Base-by-base conservation (phyloP, 352 stramenopile species). In the Pythium insidiosum region DNA sequence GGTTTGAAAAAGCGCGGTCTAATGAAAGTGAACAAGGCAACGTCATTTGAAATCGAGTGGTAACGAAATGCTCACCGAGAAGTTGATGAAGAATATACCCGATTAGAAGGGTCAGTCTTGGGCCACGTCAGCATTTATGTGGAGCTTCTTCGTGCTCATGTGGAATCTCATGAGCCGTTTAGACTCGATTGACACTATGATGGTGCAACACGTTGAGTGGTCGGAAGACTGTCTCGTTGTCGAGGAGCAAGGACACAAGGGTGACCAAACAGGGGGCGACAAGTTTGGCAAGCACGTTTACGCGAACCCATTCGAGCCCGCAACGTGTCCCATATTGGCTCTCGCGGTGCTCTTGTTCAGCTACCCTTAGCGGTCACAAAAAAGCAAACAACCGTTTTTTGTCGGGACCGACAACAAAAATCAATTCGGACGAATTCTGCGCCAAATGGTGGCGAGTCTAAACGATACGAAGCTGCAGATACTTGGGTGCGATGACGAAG, bases 131-230 rank as follows among this genome's bases (percentile, higher is more conserved):
- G 24, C 49, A n/a, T 47, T 48, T 37, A 16, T 26, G 25, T 55
- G 47, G 47, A 29, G 21, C 12, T 54, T 28, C 20, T 55, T 49
- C 15, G 47, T 55, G 3, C 21, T 55, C 1, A 36, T 38, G 47
- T 55, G 47, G 38, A 55, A 44, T 19, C 40, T 55, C n/a, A 47
- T 47, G 38, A 48, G 47, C 20, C 47, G 47, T 4, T 43, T 30
- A 2, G 47, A 43, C 16, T 47, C 47, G 2, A 26, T 44, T 2
- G 47, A 55, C 20, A 38, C 31, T 20, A 38, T 55, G 19, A 49
- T 49, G 22, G 16, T 55, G 15, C n/a, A 55, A 24, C 38, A 55
- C 18, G 11, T 49, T 9, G 39, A 48, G 11, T 55, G 38, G 47
- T 25, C 22, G 6, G 47, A 55, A 16, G 47, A 55, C 38, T 22